phyloP scores from a whole-genome alignment of 352 stramenopile genomes.

The Phytophthora pisi region DNA sequence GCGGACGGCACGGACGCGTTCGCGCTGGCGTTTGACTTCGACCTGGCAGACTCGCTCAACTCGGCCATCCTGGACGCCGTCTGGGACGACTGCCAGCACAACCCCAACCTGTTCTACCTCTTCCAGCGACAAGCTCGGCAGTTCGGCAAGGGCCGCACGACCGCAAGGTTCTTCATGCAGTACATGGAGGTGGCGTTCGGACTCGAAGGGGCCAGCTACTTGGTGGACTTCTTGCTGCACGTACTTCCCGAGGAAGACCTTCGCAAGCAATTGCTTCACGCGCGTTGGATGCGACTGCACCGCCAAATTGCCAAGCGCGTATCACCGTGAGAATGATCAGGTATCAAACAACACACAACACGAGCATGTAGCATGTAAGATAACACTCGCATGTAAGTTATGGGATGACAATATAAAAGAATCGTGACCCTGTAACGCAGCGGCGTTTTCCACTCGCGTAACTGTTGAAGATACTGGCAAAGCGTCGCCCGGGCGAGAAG shows the following conservation, averaged over 20 bases:
- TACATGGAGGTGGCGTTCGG: conserved; percentile 86
- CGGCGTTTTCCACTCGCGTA: neutral
- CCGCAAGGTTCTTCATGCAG: conserved; percentile 69
- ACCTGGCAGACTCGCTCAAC: conserved; percentile 73
- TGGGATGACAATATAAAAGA: conserved; percentile 26
- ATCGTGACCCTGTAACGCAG: conserved; percentile 3
- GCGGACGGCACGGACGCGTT: conserved; percentile 20
- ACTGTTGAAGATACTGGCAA: conserved; percentile 9
- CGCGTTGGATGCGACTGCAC: conserved; percentile 74
- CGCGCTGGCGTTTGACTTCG: conserved; percentile 55
- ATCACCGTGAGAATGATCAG: conserved; percentile 21
- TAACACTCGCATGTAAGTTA: conserved; percentile 24
- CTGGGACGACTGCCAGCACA: conserved; percentile 87
- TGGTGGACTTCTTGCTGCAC: conserved; percentile 85
- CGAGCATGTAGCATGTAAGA: neutral
- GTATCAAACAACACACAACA: conserved; percentile 10
- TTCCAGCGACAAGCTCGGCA: conserved; percentile 82
- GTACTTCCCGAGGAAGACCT: conserved; percentile 74
- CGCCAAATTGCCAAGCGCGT: conserved; percentile 66
- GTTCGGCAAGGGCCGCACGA: conserved; percentile 69
- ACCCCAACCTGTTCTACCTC: conserved; percentile 82
- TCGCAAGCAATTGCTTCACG: conserved; percentile 63
- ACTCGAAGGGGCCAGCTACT: conserved; percentile 68
- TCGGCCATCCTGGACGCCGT: conserved; percentile 78
- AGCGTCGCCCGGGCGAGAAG: conserved; percentile 12